A percentile compares a stretch with the other conserved stretches of the same genome.
phyloP scores from a whole-genome alignment of 140 eudicot genomes.

The Ambrosia hybrid region DNA sequence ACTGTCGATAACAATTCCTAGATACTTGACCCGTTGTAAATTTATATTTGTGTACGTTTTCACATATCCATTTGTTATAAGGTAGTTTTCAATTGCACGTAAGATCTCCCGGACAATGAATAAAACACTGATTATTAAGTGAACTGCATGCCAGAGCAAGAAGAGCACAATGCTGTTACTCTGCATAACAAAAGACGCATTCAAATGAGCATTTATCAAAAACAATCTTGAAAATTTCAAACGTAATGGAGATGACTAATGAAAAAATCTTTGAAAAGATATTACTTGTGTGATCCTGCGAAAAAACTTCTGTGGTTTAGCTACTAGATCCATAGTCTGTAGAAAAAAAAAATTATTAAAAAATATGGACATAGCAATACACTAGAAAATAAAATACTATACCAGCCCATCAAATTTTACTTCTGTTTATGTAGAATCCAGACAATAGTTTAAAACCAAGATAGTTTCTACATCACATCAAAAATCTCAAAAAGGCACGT shows the following conservation, averaged over 20 bases:
- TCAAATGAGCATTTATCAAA: constrained; percentile 7
- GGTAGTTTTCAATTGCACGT: constrained; percentile 58
- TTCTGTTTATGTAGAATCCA: neutral
- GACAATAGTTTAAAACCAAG: neutral
- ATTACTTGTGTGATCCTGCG: constrained; percentile 27
- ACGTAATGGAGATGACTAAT: neutral
- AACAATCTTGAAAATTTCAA: neutral
- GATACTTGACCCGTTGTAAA: constrained; percentile 57
- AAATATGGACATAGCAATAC: neutral
- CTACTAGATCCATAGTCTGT: constrained; percentile 33
- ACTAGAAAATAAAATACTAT: constrained; percentile 1
- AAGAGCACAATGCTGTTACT: constrained; percentile 39
- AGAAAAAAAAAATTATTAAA: constrained; percentile 12
- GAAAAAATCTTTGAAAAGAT: neutral
- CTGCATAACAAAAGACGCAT: constrained; percentile 40
- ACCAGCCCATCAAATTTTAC: neutral
- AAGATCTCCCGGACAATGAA: constrained; percentile 42
- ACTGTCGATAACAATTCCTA: constrained; percentile 86
- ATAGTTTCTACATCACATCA: neutral
- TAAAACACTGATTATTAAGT: constrained; percentile 48
- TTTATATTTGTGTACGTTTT: constrained; percentile 47
- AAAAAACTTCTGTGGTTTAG: constrained; percentile 7
- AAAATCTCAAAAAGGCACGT: constrained; percentile 5
- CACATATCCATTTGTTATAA: constrained; percentile 53
- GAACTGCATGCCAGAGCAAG: constrained; percentile 61